Conservation (phyloP, 768 basidiomycete species). For the Leccinum barrowsii region DNA sequence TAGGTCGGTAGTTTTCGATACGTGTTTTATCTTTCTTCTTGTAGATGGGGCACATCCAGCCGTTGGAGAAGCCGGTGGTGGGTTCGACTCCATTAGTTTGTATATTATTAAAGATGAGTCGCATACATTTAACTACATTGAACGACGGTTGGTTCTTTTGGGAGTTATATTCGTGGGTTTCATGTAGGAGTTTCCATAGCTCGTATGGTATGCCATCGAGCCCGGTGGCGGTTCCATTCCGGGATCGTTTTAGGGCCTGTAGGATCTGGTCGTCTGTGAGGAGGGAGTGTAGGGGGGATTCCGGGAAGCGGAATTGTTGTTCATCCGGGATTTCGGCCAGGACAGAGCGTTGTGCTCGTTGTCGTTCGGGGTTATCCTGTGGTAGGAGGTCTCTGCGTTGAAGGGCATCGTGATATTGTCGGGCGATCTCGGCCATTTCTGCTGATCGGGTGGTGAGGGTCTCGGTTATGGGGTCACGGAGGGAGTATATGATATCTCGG, state of each 20-base stretch:
- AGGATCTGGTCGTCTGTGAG: conserved; percentile 1
- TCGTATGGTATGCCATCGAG: background rate
- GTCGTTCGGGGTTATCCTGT: background rate
- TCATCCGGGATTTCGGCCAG: background rate
- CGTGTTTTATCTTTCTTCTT: background rate
- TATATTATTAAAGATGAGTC: background rate
- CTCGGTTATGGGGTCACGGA: background rate
- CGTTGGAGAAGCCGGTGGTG: background rate
- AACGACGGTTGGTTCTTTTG: background rate
- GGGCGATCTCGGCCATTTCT: conserved; percentile 33
- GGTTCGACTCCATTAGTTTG: background rate
- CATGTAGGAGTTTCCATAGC: background rate
- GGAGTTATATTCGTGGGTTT: background rate
- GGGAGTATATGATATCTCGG: conserved; percentile 15
- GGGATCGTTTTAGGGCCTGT: background rate
- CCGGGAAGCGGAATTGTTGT: background rate
- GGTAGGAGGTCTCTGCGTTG: conserved; percentile 5
- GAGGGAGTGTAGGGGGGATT: conserved; percentile 24
- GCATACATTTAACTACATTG: background rate
- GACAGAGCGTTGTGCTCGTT: fast-evolving
- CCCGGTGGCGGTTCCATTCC: background rate
- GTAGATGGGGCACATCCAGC: conserved; percentile 1
- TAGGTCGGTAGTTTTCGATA: conserved; percentile 29
- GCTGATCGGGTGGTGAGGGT: background rate
- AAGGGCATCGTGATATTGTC: conserved; percentile 11